Evolutionary conservation across 352 stramenopile genomes (phyloP), one percentile per base, ranked within the genome.

Genomic region (Pythium insidiosum): DNA sequence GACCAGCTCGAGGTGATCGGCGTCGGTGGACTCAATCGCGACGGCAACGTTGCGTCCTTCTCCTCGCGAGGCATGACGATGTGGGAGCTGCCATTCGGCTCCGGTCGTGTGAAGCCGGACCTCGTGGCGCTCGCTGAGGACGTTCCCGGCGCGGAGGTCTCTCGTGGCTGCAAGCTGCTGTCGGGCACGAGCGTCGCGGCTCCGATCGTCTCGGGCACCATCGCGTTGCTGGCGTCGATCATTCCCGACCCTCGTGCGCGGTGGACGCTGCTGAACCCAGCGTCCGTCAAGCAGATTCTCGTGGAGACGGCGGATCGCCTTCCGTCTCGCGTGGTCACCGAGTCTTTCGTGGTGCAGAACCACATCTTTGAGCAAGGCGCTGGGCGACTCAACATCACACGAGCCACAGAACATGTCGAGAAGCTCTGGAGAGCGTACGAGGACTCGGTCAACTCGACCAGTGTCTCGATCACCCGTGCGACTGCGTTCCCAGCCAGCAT

Each of bases 361-460:
- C 74, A 90, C 38, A 74, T 94, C 25, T 94, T 90, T 43, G 84
- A 94, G 56, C 84, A 95, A 58, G 84, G 84, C 2, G 73, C 65
- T 1, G 84, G 84, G n/a, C 51, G 61, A 25, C 49, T 94, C 21
- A 84, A 94, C 41, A 57, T 94, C 21, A 73, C 62, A 0, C 57
- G 45, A 19, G 81, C 80, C 2, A 84, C 69, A 21, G 53, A 70
- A 26, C 39, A 68, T 4, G 63, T 84, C 10, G 41, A 65, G 6
- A 49, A 53, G 23, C 46, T 80, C 20, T 79, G 66, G 71, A 28
- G 20, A n/a, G 51, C 39, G 18, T 56, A 71, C 39, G 43, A 76
- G 24, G 4, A 43, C 21, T 40, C n/a, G n/a, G n/a, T n/a, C n/a
- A n/a, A n/a, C n/a, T n/a, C n/a, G n/a, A n/a, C n/a, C n/a, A n/a